Evolutionary conservation across 352 stramenopile species (phyloP), one percentile per base, ranked within the genome.

Genomic region (Phytophthora quininea): DNA sequence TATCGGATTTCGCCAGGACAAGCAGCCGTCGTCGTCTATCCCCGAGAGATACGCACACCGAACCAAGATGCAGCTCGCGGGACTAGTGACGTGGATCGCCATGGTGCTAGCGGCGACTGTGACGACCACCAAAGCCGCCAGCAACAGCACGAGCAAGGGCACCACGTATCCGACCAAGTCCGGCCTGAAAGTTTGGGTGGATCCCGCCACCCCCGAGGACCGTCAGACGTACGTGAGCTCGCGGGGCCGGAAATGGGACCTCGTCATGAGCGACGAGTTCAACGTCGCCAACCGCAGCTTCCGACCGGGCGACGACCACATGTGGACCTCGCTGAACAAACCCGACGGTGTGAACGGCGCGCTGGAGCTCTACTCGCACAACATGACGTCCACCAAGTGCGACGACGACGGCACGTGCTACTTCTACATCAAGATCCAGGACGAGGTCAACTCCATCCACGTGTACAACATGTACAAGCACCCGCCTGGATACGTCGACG

Each of bases 241-340:
- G 4, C 79, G 80, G 32, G 84, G 81, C 1, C 55, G 63, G 2
- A 62, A 15, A 30, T 91, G 81, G 77, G 48, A 90, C 24, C 69
- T 97, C 11, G 80, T 95, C 35, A 98, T 98, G 89, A 98, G 90
- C 37, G 95, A 98, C 75, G 95, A 98, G 73, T 98, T 98, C 71
- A 90, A 98, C 70, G 83, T 82, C 47, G 80, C 91, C 9, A 86
- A 89, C 42, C 84, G 97, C n/a, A 86, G 64, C 33, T 98, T 99
- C 69, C 56, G 73, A n/a, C 94, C 98, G 19, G 97, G 96, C n/a
- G 67, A 86, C 33, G 96, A 99, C 78, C 93, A 97, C 47, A 74
- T 95, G 49, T 99, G 97, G 97, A 98, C 94, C 3, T 93, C 95
- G 0, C 81, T 98, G 11, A 80, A 98, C 47, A 97, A 97, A 53